These are phyloP conservation scores for Suhomyces sp. DNA, from an alignment of 805 yeast genomes.

Conservation along the genomic window DNA sequence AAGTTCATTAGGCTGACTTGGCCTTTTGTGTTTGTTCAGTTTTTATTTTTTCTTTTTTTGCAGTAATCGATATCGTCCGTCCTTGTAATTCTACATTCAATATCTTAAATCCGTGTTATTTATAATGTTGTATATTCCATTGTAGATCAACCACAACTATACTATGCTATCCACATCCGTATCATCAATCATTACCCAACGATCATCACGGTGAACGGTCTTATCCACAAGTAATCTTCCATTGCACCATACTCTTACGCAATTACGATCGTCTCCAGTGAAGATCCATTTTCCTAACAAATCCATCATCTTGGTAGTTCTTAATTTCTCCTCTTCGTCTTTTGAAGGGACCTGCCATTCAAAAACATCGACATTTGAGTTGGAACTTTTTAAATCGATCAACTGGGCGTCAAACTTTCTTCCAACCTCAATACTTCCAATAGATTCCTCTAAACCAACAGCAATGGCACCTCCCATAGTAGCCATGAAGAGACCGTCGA, in stretches of 20 bases:
- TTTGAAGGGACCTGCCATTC: conserved; percentile 60
- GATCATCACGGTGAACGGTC: conserved; percentile 8
- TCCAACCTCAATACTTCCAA: conserved; percentile 77
- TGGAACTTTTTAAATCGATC: conserved; percentile 55
- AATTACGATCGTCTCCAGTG: conserved; percentile 91
- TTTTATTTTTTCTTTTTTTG: no score
- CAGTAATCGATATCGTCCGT: no score
- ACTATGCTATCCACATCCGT: no score
- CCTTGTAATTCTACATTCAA: no score
- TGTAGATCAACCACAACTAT: no score
- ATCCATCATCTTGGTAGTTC: conserved; percentile 41
- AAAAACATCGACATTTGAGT: conserved; percentile 71
- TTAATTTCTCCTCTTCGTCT: conserved; percentile 13
- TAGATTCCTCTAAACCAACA: conserved; percentile 49
- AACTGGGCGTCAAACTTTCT: conserved; percentile 83
- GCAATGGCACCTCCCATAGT: conserved; percentile 90
- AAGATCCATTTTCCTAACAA: conserved; percentile 87
- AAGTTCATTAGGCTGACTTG: no score
- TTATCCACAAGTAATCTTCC: conserved; percentile 63
- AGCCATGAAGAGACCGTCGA: conserved; percentile 76
- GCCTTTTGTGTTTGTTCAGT: no score
- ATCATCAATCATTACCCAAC: conserved; percentile 11
- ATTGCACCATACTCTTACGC: conserved; percentile 75
- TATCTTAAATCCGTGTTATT: no score
- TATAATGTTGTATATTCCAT: no score